These are phyloP conservation scores for Tulasnella sp. DNA, from an alignment of 768 basidiomycete species.

Conservation along the genomic window DNA sequence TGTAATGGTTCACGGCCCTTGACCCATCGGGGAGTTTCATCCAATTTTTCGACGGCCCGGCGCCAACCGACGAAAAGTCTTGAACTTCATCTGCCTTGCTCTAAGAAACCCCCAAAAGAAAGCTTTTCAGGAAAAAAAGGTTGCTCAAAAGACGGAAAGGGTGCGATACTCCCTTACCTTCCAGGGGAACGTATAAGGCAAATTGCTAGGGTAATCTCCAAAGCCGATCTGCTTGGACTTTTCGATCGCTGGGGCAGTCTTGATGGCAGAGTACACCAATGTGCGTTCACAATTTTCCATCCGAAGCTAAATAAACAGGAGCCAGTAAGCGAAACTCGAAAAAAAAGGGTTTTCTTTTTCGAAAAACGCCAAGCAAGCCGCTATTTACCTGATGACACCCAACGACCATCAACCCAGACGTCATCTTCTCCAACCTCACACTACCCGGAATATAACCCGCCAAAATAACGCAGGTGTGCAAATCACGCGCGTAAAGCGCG, in stretches of 20 bases:
- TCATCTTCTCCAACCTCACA: conserved; percentile 6
- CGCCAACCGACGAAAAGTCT: conserved; percentile 3
- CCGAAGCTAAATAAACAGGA: not conserved
- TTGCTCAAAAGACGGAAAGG: not conserved
- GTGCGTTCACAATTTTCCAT: not conserved
- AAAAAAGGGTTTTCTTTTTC: too few species aligned
- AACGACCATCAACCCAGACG: not conserved
- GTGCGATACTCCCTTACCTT: not conserved
- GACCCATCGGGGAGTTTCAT: not conserved
- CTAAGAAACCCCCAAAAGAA: not conserved
- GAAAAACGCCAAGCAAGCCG: too few species aligned
- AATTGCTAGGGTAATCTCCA: not conserved
- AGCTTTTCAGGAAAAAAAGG: not conserved
- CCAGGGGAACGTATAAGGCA: not conserved
- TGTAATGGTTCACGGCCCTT: not conserved
- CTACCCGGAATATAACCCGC: not conserved
- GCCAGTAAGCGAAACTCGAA: not conserved
- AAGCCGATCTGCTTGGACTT: not conserved
- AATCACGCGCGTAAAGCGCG: not conserved
- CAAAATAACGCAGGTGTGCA: not conserved
- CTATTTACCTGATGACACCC: conserved; percentile 13
- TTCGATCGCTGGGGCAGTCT: conserved; percentile 1
- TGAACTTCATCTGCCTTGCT: not conserved
- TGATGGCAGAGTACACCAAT: not conserved
- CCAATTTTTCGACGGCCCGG: conserved; percentile 2